A percentile compares a stretch with the other conserved stretches of the same genome.
These are phyloP conservation scores for Pseudofabraea citricarpa DNA, from an alignment of 2,329 filamentous ascomycete genomes.

Conservation along the genomic window DNA sequence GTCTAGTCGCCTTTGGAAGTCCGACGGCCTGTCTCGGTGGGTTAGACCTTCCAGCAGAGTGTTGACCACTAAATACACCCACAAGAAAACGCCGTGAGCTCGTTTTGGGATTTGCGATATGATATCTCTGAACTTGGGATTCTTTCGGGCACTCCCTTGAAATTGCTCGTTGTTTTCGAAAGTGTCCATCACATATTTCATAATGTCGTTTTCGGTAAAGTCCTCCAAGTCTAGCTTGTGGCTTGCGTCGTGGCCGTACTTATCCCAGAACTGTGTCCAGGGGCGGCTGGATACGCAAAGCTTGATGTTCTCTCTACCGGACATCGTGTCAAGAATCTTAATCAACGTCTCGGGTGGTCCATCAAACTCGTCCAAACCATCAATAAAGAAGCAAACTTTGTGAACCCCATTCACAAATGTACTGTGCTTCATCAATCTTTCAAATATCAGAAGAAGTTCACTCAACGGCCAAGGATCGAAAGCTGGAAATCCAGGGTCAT, in stretches of 20 bases:
- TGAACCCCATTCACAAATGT: too few relatives aligned
- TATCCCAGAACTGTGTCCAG: slow-evolving; percentile 10
- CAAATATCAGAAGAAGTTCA: too few relatives aligned
- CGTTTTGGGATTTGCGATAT: slow-evolving; percentile 1
- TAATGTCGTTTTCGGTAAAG: slow-evolving; percentile 6
- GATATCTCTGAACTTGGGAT: neutral
- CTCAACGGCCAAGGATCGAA: too few relatives aligned
- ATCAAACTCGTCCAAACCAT: slow-evolving; percentile 16
- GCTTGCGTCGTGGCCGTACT: slow-evolving; percentile 5
- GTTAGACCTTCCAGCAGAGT: slow-evolving; percentile 7
- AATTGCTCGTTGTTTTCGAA: slow-evolving; percentile 7
- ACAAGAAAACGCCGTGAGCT: slow-evolving; percentile 13
- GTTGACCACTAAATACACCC: slow-evolving; percentile 9
- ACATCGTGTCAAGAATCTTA: slow-evolving; percentile 1
- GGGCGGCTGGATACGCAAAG: slow-evolving; percentile 12
- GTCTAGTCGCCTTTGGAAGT: slow-evolving; percentile 5
- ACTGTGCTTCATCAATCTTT: too few relatives aligned
- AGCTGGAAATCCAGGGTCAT: too few relatives aligned
- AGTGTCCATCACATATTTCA: slow-evolving; percentile 1
- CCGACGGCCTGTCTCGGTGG: slow-evolving; percentile 5
- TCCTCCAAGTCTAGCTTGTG: neutral
- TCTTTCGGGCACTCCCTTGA: slow-evolving; percentile 6
- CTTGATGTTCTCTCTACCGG: slow-evolving; percentile 7
- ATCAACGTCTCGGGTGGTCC: slow-evolving; percentile 3
- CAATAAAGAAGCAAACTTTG: slow-evolving; percentile 12